These are phyloP conservation scores for Spizellomyces sp. DNA, from an alignment of 192 early-diverging fungal genomes.

Conservation along the genomic window DNA sequence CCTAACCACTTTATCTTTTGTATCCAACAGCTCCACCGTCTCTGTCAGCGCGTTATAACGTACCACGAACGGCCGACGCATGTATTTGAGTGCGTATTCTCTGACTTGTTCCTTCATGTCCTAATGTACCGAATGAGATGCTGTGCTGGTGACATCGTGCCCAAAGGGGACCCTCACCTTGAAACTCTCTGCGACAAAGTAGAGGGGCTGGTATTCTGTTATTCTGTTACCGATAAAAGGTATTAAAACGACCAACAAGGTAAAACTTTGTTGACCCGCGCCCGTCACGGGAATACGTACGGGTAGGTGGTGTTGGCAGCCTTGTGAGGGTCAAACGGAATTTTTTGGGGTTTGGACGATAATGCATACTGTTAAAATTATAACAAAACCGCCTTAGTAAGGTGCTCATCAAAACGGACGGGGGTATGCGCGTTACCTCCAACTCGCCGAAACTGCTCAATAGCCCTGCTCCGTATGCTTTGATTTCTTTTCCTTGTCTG, in stretches of 20 bases:
- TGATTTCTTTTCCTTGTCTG: slow-evolving; percentile 67
- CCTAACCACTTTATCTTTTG: slow-evolving; percentile 81
- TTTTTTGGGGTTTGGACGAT: slow-evolving; percentile 75
- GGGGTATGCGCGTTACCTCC: slow-evolving; percentile 43
- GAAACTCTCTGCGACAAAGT: slow-evolving; percentile 95
- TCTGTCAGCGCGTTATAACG: slow-evolving; percentile 92
- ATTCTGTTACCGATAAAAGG: slow-evolving; percentile 44
- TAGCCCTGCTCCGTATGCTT: slow-evolving; percentile 91
- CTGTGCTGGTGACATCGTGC: no score
- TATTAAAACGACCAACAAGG: no score
- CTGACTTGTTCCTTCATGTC: slow-evolving; percentile 85
- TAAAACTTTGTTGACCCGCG: no score
- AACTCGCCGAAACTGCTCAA: slow-evolving; percentile 95
- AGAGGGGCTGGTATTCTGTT: slow-evolving; percentile 91
- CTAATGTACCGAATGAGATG: no score
- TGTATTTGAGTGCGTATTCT: slow-evolving; percentile 68
- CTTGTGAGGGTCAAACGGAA: slow-evolving; percentile 83
- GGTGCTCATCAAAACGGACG: no score
- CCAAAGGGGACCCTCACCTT: slow-evolving; percentile 29
- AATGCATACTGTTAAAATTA: slow-evolving; percentile 58
- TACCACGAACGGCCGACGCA: slow-evolving; percentile 86
- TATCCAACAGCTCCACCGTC: slow-evolving; percentile 87
- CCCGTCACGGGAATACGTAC: slow-evolving; percentile 7
- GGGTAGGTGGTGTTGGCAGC: slow-evolving; percentile 47
- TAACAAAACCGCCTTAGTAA: not conserved